phyloP scores from a whole-genome alignment of 2,329 filamentous ascomycete species.

The Fusarium sterilihyphosum region DNA sequence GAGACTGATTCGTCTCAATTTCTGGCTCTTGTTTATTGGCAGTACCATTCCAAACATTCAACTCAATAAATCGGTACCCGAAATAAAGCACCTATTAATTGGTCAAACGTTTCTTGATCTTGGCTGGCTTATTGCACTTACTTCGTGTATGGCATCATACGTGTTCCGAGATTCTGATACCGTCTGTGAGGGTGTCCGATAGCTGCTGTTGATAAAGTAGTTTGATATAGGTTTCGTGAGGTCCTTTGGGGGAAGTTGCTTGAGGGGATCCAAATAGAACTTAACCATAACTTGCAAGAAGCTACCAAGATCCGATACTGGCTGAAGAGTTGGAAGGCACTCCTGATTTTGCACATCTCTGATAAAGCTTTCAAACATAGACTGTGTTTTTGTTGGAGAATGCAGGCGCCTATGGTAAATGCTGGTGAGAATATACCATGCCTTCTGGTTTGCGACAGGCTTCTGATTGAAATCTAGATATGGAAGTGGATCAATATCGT shows the following conservation, averaged over 20 bases:
- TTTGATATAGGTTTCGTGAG: neutral
- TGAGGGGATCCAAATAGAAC: fast-evolving
- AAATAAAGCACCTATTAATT: fast-evolving
- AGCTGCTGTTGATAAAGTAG: neutral
- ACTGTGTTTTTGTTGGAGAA: fast-evolving
- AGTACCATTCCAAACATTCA: neutral
- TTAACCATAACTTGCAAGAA: fast-evolving
- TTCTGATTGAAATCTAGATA: fast-evolving
- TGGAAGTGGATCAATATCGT: fast-evolving
- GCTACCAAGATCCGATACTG: fast-evolving
- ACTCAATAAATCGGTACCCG: neutral
- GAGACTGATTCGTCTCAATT: fast-evolving
- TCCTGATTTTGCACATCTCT: neutral
- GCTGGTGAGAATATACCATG: neutral
- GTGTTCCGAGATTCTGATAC: fast-evolving
- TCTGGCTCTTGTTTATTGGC: fast-evolving
- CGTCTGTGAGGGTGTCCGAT: neutral
- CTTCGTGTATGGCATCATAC: fast-evolving
- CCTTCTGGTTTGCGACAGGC: fast-evolving
- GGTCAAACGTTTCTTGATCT: fast-evolving
- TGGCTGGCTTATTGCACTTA: fast-evolving
- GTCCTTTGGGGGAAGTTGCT: fast-evolving
- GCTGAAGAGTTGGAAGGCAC: fast-evolving
- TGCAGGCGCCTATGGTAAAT: fast-evolving
- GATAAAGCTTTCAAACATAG: neutral